Conservation (phyloP, 805 yeast genomes). For the Wickerhamomyces hampshirensis region DNA sequence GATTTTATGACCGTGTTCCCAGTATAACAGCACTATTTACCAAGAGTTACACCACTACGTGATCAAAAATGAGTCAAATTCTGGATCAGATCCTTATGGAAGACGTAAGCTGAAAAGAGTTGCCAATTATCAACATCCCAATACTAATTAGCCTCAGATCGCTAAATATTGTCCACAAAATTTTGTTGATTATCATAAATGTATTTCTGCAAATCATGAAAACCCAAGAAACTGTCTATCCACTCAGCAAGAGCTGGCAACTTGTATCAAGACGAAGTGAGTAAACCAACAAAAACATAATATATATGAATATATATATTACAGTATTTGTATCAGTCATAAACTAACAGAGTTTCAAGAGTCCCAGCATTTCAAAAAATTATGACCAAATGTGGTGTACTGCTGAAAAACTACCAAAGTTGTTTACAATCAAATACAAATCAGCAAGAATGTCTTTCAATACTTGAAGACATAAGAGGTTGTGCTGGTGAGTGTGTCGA, state of each 20-base stretch:
- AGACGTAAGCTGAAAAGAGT: conserved; percentile 54
- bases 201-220: conserved; percentile 56
- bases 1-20: neutral
- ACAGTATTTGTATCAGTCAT: neutral
- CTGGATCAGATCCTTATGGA: conserved; percentile 73
- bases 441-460: conserved; percentile 45
- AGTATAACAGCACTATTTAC: neutral
- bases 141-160: no score
- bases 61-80: conserved; percentile 16
- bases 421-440: conserved; percentile 50
- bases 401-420: conserved; percentile 57
- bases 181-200: conserved; percentile 68
- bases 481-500: conserved; percentile 49
- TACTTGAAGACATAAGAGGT: conserved; percentile 51
- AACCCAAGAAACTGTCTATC: conserved; percentile 44
- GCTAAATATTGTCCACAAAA: conserved; percentile 72
- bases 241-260: conserved; percentile 53
- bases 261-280: conserved; percentile 49
- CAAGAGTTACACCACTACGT: neutral
- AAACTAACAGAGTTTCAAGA: conserved; percentile 13
- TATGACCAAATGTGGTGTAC: conserved; percentile 52
- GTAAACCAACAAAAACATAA: conserved; percentile 5
- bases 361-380: conserved; percentile 74
- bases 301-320: neutral
- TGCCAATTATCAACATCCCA: no score